Evolutionary conservation across 768 basidiomycete species (phyloP).

Genomic region (Mycena venus): DNA sequence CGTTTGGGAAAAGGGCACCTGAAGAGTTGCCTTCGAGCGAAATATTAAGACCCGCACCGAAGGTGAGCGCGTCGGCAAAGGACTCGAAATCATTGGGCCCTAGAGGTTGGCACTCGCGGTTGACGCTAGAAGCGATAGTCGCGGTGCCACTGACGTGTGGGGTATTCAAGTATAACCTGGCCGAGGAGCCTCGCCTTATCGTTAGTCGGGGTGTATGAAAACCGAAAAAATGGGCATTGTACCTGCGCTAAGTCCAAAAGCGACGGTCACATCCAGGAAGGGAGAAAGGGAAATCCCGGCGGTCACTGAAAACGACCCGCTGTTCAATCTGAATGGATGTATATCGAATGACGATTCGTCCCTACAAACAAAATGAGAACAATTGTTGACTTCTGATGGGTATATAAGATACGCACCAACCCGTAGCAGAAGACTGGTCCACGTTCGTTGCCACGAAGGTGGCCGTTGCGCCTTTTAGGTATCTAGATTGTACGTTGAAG

Average conservation of each 20-base stretch:
- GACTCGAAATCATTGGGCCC: background rate
- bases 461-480: constrained; percentile 7
- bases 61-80: constrained; percentile 7
- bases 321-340: constrained; percentile 27
- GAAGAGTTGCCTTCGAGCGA: constrained; percentile 1
- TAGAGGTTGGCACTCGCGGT: background rate
- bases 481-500: background rate
- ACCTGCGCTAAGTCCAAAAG: background rate
- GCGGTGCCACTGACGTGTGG: background rate
- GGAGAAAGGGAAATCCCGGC: constrained; percentile 21
- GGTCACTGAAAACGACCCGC: constrained; percentile 4
- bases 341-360: constrained; percentile 9
- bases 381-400: too few species aligned
- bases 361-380: background rate
- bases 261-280: constrained; percentile 6
- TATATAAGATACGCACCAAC: background rate
- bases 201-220: background rate
- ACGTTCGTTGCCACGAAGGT: background rate
- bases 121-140: background rate
- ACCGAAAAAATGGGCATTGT: background rate
- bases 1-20: background rate
- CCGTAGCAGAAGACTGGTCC: constrained; percentile 12
- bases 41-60: constrained; percentile 20
- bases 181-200: background rate
- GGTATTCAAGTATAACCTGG: constrained; percentile 11